Percentiles rank a stretch among this genome's conserved stretches.
phyloP scores from a whole-genome alignment of 441 rosid genomes.

The Pelargonium citronellum region DNA sequence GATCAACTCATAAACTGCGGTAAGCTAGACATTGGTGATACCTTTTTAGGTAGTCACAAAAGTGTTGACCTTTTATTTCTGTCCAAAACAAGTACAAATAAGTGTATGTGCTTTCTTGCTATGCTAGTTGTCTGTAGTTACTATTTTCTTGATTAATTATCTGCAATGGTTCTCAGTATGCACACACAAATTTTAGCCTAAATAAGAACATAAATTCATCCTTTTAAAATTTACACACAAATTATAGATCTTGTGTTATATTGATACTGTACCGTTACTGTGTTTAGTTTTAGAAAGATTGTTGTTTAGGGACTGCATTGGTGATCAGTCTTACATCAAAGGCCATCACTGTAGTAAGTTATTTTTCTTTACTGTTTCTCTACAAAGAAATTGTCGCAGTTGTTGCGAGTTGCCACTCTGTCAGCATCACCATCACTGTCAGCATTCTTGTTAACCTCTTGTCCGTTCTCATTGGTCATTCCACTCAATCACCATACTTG shows the following conservation, averaged over 20 bases:
- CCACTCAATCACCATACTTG: no score
- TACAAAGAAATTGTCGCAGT: no score
- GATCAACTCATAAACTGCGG: neutral
- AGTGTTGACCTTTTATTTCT: neutral
- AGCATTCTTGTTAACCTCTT: no score
- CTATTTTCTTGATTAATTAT: neutral
- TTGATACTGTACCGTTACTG: neutral
- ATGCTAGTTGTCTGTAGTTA: neutral
- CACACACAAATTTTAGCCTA: constrained; percentile 2
- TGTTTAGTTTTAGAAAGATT: neutral
- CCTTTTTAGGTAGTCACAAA: neutral
- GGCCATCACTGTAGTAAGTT: no score
- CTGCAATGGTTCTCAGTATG: constrained; percentile 1
- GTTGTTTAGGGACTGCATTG: no score
- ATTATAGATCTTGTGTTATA: neutral
- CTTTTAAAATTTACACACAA: neutral
- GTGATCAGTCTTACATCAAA: no score
- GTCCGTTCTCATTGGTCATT: no score
- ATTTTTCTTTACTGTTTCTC: no score
- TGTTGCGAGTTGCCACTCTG: no score
- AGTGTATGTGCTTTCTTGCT: neutral
- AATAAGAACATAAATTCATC: neutral
- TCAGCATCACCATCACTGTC: no score
- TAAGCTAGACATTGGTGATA: no score
- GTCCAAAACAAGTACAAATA: neutral